phyloP scores from a whole-genome alignment of 2,329 filamentous ascomycete genomes.

The Aspergillus ustus region DNA sequence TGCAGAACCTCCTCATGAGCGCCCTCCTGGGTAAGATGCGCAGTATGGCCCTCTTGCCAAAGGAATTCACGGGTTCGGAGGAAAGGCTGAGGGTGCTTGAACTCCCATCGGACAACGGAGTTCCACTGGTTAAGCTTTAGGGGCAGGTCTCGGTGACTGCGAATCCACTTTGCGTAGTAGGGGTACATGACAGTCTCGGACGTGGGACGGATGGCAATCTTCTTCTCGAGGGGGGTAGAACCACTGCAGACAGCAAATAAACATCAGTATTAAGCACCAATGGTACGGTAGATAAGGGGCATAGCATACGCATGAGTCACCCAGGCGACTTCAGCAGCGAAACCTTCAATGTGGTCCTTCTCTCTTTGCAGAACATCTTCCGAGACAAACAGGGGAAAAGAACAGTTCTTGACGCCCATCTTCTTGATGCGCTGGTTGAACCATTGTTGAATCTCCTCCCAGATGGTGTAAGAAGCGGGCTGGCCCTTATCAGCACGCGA shows the following conservation, averaged over 20 bases:
- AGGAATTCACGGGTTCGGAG: constrained; percentile 92
- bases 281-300: constrained; percentile 9
- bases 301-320: constrained; percentile 53
- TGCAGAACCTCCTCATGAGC: constrained; percentile 86
- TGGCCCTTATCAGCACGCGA: constrained; percentile 34
- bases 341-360: constrained; percentile 98
- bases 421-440: constrained; percentile 75
- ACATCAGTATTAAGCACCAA: constrained; percentile 9
- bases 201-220: constrained; percentile 71
- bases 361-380: constrained; percentile 83
- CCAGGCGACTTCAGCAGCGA: constrained; percentile 72
- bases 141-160: constrained; percentile 92
- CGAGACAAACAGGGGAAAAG: constrained; percentile 95
- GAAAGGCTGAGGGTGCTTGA: constrained; percentile 87
- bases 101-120: constrained; percentile 93
- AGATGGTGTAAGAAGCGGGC: constrained; percentile 69
- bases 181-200: constrained; percentile 88
- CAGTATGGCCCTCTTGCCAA: constrained; percentile 97
- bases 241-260: constrained; percentile 59
- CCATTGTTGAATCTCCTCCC: constrained; percentile 66
- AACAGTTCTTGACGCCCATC: constrained; percentile 92
- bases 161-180: constrained; percentile 96
- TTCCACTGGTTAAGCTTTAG: constrained; percentile 98
- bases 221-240: constrained; percentile 87
- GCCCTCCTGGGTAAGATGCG: constrained; percentile 81